phyloP scores from a whole-genome alignment of 1,284 basidiomycete genomes.

The Xerocomus cyaneibrunnescens region DNA sequence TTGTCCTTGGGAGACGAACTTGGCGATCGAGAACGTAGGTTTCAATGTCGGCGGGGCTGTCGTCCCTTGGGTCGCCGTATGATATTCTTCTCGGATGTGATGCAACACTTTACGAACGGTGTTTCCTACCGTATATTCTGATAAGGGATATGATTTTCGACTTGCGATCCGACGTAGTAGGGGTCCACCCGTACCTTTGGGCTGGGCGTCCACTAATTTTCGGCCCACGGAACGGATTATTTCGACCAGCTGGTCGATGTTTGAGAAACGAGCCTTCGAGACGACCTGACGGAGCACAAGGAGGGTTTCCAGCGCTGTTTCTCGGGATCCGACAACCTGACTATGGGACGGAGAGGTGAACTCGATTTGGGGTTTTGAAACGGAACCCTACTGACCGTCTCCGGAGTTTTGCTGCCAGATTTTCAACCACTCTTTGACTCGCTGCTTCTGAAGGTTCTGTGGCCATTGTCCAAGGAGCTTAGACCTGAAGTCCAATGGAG shows the following conservation, averaged over 20 bases:
- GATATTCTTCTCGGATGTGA: constrained; percentile 92
- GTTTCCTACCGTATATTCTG: constrained; percentile 94
- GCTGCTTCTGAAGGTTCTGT: constrained; percentile 42
- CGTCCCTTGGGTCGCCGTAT: constrained; percentile 55
- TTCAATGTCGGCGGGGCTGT: constrained; percentile 37
- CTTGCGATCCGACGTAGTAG: background rate
- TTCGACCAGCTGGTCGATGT: constrained; percentile 82
- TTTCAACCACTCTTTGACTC: constrained; percentile 59
- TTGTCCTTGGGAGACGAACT: constrained; percentile 75
- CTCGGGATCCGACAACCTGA: constrained; percentile 85
- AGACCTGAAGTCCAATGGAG: background rate
- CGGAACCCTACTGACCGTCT: constrained; percentile 52
- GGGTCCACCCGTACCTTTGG: constrained; percentile 67
- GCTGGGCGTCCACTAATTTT: constrained; percentile 84
- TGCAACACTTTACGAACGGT: constrained; percentile 90
- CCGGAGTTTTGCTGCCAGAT: constrained; percentile 61
- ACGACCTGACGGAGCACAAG: constrained; percentile 88
- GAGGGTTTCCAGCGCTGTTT: constrained; percentile 88
- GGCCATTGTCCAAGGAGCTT: constrained; percentile 34
- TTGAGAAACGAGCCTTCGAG: constrained; percentile 81
- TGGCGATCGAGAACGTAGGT: constrained; percentile 67
- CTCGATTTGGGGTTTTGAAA: constrained; percentile 1
- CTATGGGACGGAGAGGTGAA: constrained; percentile 42
- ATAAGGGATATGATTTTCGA: constrained; percentile 5
- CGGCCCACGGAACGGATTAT: constrained; percentile 83